Evolutionary conservation across 1,284 basidiomycete genomes (phyloP), one percentile per base, ranked within the genome.

Genomic region (Volvariella volvacea): DNA sequence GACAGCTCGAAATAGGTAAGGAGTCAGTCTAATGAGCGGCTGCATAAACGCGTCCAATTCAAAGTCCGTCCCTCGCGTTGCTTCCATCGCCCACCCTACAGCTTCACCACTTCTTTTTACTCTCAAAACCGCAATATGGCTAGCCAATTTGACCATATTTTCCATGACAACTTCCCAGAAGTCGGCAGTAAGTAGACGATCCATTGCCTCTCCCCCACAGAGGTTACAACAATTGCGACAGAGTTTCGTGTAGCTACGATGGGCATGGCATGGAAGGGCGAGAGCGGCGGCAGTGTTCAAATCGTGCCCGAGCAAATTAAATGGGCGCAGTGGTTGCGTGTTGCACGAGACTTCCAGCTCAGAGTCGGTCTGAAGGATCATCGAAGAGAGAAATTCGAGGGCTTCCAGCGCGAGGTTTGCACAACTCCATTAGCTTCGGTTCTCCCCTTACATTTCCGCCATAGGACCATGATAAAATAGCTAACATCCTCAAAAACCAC

Each of bases 231-330:
- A 20, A 40, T n/a, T n/a, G n/a, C n/a, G n/a, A 14, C 60, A 95
- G 92, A 93, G 68, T 79, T 97, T 45, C 88, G 93, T 55, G 77
- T 97, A 54, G 92, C 91, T 16, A 59, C 75, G 20, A 88, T 83
- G 54, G 94, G 93, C 42, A 85, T 97, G 66, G 93, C 91, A 4
- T 97, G 94, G 94, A 95, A 86, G 56, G 82, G 79, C 41, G 79
- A 87, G 16, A 73, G 70, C 12, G 83, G 84, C 38, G 63, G 68
- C 2, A 76, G 83, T 39, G 74, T 75, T 8, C 84, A 88, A 2
- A 77, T 94, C 48, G 70, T 78, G 10, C 76, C 81, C 0, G 67
- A 65, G 14, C 87, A 92, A 51, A 87, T 97, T 50, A 91, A 91
- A 63, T 88, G 84, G 76, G 86, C 82, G 0, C 82, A 87, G 50